Base-by-base conservation (phyloP, 805 yeast genomes). In the Monosporozyma yasuniensis region DNA sequence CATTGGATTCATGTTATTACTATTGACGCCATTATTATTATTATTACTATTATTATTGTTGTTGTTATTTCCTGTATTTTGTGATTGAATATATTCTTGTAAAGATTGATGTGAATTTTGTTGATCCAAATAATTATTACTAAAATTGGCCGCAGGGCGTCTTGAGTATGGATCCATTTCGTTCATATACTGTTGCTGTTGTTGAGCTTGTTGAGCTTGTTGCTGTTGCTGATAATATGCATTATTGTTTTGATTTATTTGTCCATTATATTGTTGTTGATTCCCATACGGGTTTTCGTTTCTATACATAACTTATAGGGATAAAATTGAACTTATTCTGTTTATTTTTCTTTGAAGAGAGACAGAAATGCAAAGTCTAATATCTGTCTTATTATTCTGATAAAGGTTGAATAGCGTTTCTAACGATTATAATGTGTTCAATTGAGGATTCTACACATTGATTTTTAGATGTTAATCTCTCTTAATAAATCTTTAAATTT, bases 101-200 rank as follows among this genome's bases (percentile, higher is more conserved):
- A 71, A 54, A 0, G 74, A 70, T 41, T 63, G 72, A 16, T 68
- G 72, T 0, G 74, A 70, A 18, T 64, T 66, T 51, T 69, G 73
- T 42, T 60, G 64, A 42, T 61, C 63, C 65, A 67, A 61, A 49
- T 70, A 70, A 46, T 63, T 67, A 5, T 62, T 51, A 45, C 71
- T 65, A 48, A 69, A 70, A 46, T 59, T 65, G 1, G 68, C 66
- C 4, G 62, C 58, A 1, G 72, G 72, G 30, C 71, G 73, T 38
- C 56, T 55, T 11, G 62, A 54, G 38, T 53, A 53, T 21, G 43
- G 41, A 30, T 52, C 53, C 42, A 30, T 46, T 1, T 51, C 45
- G 6, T 47, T 51, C 23, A 50, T 48, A 25, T 49, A 56, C 23
- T 50, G 48, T 19, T 47, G 50, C 25, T 48, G 46, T 16, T 46